Base-by-base conservation (phyloP, 805 yeast genomes). In the Metschnikowia arizonensis region DNA sequence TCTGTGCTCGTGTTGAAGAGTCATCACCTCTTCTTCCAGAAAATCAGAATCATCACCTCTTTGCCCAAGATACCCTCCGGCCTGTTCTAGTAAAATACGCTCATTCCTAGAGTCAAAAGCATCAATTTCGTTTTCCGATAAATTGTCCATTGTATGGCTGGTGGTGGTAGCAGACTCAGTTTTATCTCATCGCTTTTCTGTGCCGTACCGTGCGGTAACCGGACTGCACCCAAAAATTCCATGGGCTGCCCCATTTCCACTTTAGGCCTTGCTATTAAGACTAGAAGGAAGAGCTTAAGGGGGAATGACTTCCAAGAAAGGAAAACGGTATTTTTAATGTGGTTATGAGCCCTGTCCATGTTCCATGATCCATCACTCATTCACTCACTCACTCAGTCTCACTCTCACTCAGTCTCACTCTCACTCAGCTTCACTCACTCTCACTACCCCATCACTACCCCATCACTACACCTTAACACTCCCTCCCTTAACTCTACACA, bases 91-190 rank as follows among this genome's bases (percentile, higher is more conserved):
- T 39, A 82, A 55, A 9, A 81, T 59, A 56, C 77, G 73, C 55
- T 83, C 88, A 54, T 70, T 72, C 43, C 76, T 78, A 5, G 77
- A 75, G 50, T 79, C 81, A 62, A 83, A 85, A 9, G 77, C 78
- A 56, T 85, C 91, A 8, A 84, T 82, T 53, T 84, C 90, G 60
- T 81, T 49, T 15, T 53, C 58, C 21, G 56, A 52, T 19, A 50
- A 4, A 18, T 54, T 54, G 30, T 47, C 48, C 43, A 37, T 37
- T 17, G 32, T 37, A 26, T 12, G 9, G 25, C 15, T 33, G 14
- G 8, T 6, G 9, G 6, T 12, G 18, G 24, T 12, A 17, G 25
- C 9, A 8, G 36, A n/a, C n/a, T n/a, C n/a, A n/a, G 25, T 26
- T 37, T 26, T 37, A 28, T 14, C 40, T 37, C 40, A 37, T 37